A percentile compares a stretch with the other conserved stretches of the same genome.
These are phyloP conservation scores for Hsuehochloa calcarea DNA, from an alignment of 176 grass and related monocot genomes.

Conservation along the genomic window DNA sequence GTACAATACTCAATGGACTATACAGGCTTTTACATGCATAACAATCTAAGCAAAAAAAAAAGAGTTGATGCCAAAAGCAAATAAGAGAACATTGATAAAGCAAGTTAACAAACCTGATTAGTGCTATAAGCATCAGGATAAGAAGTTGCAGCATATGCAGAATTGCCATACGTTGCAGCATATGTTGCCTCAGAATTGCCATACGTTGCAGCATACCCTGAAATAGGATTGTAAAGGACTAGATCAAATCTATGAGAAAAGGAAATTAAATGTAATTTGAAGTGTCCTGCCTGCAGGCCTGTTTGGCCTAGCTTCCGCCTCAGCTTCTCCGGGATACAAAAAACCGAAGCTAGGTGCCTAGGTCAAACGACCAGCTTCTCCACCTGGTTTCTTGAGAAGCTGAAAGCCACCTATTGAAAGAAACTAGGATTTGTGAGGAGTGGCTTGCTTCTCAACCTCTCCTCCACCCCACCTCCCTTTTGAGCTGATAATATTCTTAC, in stretches of 20 bases:
- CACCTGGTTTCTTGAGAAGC: not conserved
- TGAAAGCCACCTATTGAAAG: not conserved
- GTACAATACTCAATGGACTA: not conserved
- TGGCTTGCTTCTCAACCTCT: not conserved
- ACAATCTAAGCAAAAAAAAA: not conserved
- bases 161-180: conserved; percentile 41
- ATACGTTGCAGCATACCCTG: conserved; percentile 48
- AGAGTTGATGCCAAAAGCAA: conserved; percentile 4
- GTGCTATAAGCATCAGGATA: conserved; percentile 51
- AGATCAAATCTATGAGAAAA: conserved; percentile 1
- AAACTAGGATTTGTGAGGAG: not conserved
- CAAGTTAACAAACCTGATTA: conserved; percentile 52
- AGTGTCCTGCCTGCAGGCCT: not conserved
- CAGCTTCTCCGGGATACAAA: not conserved
- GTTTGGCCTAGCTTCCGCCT: not conserved
- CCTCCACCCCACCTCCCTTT: not conserved
- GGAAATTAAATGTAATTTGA: conserved; percentile 11
- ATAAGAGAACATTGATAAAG: conserved; percentile 18
- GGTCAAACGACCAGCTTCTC: not conserved
- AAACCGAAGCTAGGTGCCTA: not conserved
- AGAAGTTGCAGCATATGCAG: conserved; percentile 36
- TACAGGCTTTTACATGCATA: conserved; percentile 9
- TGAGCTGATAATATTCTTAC: not conserved
- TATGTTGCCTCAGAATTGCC: conserved; percentile 42
- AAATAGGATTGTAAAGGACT: conserved; percentile 20